Percentiles rank a stretch among this genome's conserved stretches.
These are phyloP conservation scores for Tolypocladium amazonense DNA, from an alignment of 2,329 filamentous ascomycete species.

Conservation along the genomic window DNA sequence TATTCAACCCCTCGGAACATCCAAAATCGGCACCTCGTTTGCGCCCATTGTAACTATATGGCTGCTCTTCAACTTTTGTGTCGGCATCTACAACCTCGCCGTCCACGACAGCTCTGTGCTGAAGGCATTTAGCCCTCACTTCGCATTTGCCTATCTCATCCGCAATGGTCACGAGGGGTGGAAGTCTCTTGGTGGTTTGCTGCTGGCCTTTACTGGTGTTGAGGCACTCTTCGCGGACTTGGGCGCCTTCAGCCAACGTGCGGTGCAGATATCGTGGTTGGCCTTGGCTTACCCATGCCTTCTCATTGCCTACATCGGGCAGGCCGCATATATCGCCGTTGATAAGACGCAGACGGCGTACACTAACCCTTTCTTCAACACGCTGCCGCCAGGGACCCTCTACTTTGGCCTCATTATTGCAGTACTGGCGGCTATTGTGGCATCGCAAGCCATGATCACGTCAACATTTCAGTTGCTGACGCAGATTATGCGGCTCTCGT, in stretches of 20 bases:
- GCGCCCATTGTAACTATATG: neutral
- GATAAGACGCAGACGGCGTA: neutral
- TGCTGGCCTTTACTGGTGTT: neutral
- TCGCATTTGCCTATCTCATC: neutral
- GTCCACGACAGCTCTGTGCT: neutral
- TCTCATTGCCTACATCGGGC: neutral
- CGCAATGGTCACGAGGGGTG: neutral
- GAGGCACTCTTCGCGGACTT: neutral
- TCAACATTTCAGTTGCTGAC: slow-evolving; percentile 59
- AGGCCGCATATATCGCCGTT: neutral
- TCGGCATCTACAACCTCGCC: neutral
- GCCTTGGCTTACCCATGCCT: neutral
- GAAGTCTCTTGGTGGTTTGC: neutral
- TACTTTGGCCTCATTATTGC: slow-evolving; percentile 60
- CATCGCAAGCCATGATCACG: slow-evolving; percentile 71
- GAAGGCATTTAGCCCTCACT: neutral
- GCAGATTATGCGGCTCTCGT: slow-evolving; percentile 60
- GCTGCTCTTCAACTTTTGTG: neutral
- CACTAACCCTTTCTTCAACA: slow-evolving; percentile 64
- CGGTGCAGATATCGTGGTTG: neutral
- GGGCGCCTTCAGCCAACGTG: neutral
- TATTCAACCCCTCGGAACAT: neutral
- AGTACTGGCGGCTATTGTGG: slow-evolving; percentile 61
- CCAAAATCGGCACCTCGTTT: neutral
- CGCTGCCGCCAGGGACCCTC: slow-evolving; percentile 55